Conservation (phyloP, 352 stramenopile species). For the Phytophthora cryptogea region DNA sequence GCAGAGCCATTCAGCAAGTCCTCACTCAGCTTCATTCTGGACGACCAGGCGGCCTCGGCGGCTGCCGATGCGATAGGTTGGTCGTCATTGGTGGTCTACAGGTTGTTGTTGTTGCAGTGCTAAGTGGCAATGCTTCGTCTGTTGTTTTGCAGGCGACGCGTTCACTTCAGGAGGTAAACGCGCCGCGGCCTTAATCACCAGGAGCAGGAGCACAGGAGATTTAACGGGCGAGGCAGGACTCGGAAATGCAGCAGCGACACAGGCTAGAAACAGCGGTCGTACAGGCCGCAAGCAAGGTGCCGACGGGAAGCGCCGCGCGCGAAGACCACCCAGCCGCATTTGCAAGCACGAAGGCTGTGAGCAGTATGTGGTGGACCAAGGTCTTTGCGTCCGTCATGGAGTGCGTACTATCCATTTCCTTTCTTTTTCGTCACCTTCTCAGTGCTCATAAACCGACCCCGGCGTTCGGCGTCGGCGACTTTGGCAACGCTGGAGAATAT, state of each 20-base stretch:
- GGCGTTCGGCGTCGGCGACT: neutral
- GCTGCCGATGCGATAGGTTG: conserved; percentile 22
- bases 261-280: conserved; percentile 1
- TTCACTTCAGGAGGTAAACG: conserved; percentile 26
- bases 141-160: conserved; percentile 21
- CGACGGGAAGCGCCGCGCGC: conserved; percentile 57
- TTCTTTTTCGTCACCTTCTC: conserved; percentile 7
- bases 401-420: conserved; percentile 41
- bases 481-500: neutral
- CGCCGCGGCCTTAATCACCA: conserved; percentile 26
- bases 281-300: conserved; percentile 34
- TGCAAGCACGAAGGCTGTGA: conserved; percentile 77
- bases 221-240: conserved; percentile 19
- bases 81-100: neutral
- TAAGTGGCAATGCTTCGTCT: conserved; percentile 6
- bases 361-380: conserved; percentile 81
- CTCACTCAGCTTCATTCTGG: conserved; percentile 78
- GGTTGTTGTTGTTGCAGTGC: conserved; percentile 1
- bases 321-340: conserved; percentile 61
- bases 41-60: conserved; percentile 40
- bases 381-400: conserved; percentile 74
- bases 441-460: neutral
- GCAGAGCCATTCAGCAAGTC: conserved; percentile 48
- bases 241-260: neutral
- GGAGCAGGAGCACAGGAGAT: conserved; percentile 40